Evolutionary conservation across 768 basidiomycete species (phyloP), one percentile per base, ranked within the genome.

Genomic region (Phaeolepiota aurea): DNA sequence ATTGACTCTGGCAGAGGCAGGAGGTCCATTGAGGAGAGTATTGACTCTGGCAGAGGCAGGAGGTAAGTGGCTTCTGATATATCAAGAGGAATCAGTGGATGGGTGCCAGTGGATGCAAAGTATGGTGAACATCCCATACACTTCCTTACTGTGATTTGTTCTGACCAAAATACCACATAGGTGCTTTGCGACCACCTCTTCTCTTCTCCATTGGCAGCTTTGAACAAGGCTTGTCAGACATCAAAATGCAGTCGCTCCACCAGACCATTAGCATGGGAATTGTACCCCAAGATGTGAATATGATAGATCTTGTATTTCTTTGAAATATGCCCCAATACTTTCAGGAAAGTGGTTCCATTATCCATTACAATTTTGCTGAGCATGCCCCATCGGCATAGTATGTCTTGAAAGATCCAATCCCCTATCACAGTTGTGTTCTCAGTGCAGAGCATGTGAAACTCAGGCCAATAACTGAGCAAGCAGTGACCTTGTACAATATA

Each of bases 211-310:
- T 39, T 35, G 23, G 38, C 16, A 37, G 42, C 25, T 49, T 55
- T 34, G 44, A 41, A 0, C 48, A 42, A 2, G 13, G 53, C 38
- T 19, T 53, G 44, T 0, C 54, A 16, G 1, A 56, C 30, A 28
- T 30, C 32, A 1, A 18, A 43, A 32, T 56, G 56, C 36, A 21
- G 14, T 2, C 41, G 22, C 40, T 65, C 55, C 4, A 61, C 46
- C 1, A 61, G 42, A 0, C 64, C 52, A 11, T 65, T 65, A 0
- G 60, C 59, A 3, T 46, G 46, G 0, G 56, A 61, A 35, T 66
- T 66, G 48, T 66, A 66, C 0, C 48, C 42, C 0, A 49, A 61
- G 5, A 72, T 72, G 0, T 44, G 33, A 5, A 71, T 69, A 61
- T 65, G 21, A 11, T 40, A 4, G n/a, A 40, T 30, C 25, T 40